Evolutionary conservation across 805 yeast species (phyloP).

Genomic region (Vanderwaltozyma tropicalis): DNA sequence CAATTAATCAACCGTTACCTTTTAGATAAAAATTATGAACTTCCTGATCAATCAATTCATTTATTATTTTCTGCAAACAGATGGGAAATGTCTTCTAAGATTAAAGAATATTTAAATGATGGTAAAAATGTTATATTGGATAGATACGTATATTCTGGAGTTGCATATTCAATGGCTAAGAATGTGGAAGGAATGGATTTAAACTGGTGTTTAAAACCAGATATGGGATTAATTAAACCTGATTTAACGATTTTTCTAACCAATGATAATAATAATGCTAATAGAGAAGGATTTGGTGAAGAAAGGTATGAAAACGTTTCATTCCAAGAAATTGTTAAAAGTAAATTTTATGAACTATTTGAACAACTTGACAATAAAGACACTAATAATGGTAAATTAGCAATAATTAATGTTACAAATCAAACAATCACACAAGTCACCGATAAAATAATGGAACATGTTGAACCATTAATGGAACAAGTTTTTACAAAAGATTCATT

Average conservation of each 20-base stretch:
- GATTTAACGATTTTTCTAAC: slow-evolving; percentile 74
- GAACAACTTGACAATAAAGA: slow-evolving; percentile 22
- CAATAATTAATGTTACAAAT: slow-evolving; percentile 49
- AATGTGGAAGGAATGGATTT: slow-evolving; percentile 37
- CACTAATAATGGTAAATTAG: slow-evolving; percentile 26
- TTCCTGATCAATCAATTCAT: slow-evolving; percentile 77
- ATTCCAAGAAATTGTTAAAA: slow-evolving; percentile 66
- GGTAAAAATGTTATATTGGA: slow-evolving; percentile 67
- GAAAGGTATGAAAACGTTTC: slow-evolving; percentile 75
- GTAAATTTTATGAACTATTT: slow-evolving; percentile 44
- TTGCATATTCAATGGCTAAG: slow-evolving; percentile 86
- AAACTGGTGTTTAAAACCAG: slow-evolving; percentile 77
- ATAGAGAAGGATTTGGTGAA: slow-evolving; percentile 81
- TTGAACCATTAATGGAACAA: slow-evolving; percentile 7
- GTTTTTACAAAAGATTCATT: neutral
- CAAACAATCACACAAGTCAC: slow-evolving; percentile 48
- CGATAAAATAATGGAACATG: slow-evolving; percentile 33
- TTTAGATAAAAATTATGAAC: slow-evolving; percentile 35
- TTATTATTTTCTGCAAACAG: slow-evolving; percentile 84
- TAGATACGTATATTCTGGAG: slow-evolving; percentile 85
- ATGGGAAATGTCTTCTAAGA: slow-evolving; percentile 64
- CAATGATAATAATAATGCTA: slow-evolving; percentile 32
- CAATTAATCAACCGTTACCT: slow-evolving; percentile 64
- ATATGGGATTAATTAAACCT: slow-evolving; percentile 75
- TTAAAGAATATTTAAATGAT: slow-evolving; percentile 29